phyloP scores from a whole-genome alignment of 441 rosid genomes.

The Populus trichocarpa region DNA sequence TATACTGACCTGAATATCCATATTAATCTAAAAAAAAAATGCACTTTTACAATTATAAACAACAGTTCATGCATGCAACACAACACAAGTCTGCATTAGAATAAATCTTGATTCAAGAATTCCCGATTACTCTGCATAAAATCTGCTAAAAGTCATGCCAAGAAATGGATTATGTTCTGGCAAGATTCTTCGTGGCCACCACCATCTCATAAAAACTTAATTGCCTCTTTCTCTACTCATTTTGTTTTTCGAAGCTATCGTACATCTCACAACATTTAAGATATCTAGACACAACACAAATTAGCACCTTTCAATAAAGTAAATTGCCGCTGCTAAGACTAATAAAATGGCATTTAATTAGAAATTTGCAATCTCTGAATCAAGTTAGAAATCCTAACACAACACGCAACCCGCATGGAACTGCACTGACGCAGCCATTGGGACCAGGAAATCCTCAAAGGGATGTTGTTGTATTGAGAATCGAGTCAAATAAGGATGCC shows the following conservation, averaged over 20 bases:
- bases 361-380: constrained; percentile 25
- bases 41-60: not conserved
- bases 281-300: constrained; percentile 7
- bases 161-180: not conserved
- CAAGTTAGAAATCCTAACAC: constrained; percentile 19
- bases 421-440: not conserved
- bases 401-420: constrained; percentile 20
- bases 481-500: constrained; percentile 31
- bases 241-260: not conserved
- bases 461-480: constrained; percentile 10
- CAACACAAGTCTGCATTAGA: not conserved
- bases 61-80: not conserved
- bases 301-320: constrained; percentile 8
- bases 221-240: not conserved
- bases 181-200: not conserved
- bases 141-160: not conserved
- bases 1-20: no score
- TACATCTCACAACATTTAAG: constrained; percentile 1
- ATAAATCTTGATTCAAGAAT: not conserved
- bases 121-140: not conserved
- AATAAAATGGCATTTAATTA: constrained; percentile 16
- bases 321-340: constrained; percentile 14
- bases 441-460: constrained; percentile 13
- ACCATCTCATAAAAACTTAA: not conserved
- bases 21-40: no score